Evolutionary conservation across 768 basidiomycete species (phyloP).

Genomic region (Thelephora aurantiotincta): DNA sequence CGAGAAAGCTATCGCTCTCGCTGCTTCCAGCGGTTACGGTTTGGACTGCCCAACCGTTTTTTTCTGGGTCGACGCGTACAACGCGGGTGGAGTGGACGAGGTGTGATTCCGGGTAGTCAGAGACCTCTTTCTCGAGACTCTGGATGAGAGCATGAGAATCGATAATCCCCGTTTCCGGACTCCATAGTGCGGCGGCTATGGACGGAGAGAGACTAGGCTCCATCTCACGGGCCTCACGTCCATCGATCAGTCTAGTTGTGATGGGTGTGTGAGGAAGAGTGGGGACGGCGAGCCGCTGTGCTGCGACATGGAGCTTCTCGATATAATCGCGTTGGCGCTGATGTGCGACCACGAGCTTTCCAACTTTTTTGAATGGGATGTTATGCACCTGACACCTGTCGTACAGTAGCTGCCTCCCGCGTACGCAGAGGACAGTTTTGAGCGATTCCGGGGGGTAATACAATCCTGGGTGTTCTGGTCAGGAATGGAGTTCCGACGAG

Average conservation of each 20-base stretch:
- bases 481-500: neutral
- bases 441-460: conserved; percentile 76
- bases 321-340: conserved; percentile 57
- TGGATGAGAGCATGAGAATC: conserved; percentile 79
- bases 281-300: conserved; percentile 38
- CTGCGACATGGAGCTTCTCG: conserved; percentile 49
- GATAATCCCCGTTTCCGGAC: conserved; percentile 80
- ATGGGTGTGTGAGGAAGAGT: conserved; percentile 22
- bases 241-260: conserved; percentile 54
- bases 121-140: conserved; percentile 70
- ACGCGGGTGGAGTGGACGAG: conserved; percentile 70
- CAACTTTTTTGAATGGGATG: conserved; percentile 59
- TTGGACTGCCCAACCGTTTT: conserved; percentile 82
- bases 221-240: conserved; percentile 50
- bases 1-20: conserved; percentile 50
- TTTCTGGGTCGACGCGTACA: conserved; percentile 68
- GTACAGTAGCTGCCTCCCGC: conserved; percentile 78
- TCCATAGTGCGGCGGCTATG: conserved; percentile 65
- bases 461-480: conserved; percentile 27
- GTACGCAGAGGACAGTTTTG: conserved; percentile 76
- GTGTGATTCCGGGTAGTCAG: conserved; percentile 50
- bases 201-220: conserved; percentile 73
- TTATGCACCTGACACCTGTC: conserved; percentile 46
- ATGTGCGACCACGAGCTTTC: conserved; percentile 84
- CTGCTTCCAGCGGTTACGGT: conserved; percentile 36